phyloP scores from a whole-genome alignment of 1,284 basidiomycete genomes.

The Ustilago crameri region DNA sequence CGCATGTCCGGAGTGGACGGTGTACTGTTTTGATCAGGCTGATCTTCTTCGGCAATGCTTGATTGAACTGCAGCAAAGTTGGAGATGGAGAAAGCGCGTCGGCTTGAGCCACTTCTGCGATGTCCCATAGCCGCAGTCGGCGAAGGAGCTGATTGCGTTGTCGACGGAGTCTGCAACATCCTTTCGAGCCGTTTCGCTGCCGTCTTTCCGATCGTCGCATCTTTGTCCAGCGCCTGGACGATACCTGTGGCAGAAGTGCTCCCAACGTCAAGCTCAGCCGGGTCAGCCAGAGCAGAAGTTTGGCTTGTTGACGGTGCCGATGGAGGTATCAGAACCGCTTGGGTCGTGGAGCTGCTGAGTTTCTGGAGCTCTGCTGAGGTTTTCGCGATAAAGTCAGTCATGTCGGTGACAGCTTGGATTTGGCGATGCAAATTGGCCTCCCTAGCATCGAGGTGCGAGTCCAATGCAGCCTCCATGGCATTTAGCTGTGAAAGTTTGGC shows the following conservation, averaged over 20 bases:
- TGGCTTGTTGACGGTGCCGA: slow-evolving; percentile 18
- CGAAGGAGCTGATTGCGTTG: slow-evolving; percentile 20
- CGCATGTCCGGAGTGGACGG: neutral
- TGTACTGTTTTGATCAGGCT: neutral
- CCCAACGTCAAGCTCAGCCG: slow-evolving; percentile 29
- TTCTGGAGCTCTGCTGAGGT: slow-evolving; percentile 29
- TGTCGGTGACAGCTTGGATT: slow-evolving; percentile 36
- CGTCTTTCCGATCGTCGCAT: slow-evolving; percentile 56
- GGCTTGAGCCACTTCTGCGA: slow-evolving; percentile 3
- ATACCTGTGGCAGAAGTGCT: slow-evolving; percentile 30
- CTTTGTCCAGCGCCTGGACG: slow-evolving; percentile 46
- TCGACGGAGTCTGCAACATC: slow-evolving; percentile 36
- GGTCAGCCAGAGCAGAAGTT: slow-evolving; percentile 14
- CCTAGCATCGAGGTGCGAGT: slow-evolving; percentile 33
- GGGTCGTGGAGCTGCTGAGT: slow-evolving; percentile 10
- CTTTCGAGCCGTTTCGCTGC: slow-evolving; percentile 55
- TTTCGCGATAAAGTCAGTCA: slow-evolving; percentile 38
- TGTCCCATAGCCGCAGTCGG: slow-evolving; percentile 12
- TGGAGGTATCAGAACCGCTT: slow-evolving; percentile 1
- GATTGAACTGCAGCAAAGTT: slow-evolving; percentile 26
- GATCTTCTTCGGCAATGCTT: slow-evolving; percentile 35
- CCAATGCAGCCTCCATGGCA: slow-evolving; percentile 39
- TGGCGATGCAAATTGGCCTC: slow-evolving; percentile 37
- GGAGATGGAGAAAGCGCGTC: slow-evolving; percentile 40
- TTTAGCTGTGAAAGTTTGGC: slow-evolving; percentile 45